phyloP scores from a whole-genome alignment of 495 filamentous ascomycete species.

The Hypoxylon cercidicola region DNA sequence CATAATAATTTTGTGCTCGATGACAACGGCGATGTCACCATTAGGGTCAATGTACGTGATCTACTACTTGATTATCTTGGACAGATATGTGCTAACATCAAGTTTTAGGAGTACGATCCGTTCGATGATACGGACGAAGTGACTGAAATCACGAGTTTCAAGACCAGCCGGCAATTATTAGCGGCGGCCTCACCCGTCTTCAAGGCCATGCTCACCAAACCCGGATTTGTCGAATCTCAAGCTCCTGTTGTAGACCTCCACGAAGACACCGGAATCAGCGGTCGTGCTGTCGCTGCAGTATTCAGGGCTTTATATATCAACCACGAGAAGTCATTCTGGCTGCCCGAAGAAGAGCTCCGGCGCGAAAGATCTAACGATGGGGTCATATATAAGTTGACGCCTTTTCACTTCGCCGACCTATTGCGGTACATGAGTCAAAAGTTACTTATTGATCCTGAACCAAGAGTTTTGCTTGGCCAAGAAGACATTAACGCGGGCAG shows the following conservation, averaged over 20 bases:
- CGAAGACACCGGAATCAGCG: not conserved
- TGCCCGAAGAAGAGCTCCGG: not conserved
- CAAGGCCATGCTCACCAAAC: not conserved
- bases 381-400: not conserved
- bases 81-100: not conserved
- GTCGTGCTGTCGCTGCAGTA: not conserved
- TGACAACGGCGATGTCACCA: not conserved
- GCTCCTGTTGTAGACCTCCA: not conserved
- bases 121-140: not conserved
- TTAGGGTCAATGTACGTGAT: not conserved
- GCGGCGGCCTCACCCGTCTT: not conserved
- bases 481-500: too few species aligned
- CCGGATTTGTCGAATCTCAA: not conserved
- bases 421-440: not conserved
- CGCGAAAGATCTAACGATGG: not conserved
- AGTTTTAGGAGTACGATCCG: not conserved
- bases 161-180: not conserved
- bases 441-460: too few species aligned
- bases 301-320: not conserved
- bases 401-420: not conserved
- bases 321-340: not conserved
- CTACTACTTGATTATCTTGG: not conserved
- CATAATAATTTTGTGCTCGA: not conserved
- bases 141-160: not conserved
- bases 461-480: too few species aligned